A percentile compares a stretch with the other conserved stretches of the same genome.
phyloP scores from a whole-genome alignment of 163 green algal species.

The Trebouxia gelatinosa region DNA sequence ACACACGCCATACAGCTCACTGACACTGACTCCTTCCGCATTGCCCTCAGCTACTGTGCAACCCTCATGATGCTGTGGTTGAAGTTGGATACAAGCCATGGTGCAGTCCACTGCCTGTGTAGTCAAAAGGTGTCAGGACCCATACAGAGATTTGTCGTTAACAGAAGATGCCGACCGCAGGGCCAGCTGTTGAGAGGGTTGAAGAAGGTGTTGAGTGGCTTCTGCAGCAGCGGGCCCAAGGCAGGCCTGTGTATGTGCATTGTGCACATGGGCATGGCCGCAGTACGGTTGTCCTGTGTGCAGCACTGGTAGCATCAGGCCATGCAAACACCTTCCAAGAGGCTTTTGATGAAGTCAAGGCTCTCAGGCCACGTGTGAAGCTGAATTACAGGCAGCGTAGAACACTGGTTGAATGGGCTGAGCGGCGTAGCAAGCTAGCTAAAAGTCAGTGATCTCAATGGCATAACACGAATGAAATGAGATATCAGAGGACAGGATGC shows the following conservation, averaged over 20 bases:
- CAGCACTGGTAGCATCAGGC: conserved; percentile 45
- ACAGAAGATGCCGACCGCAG: too few species aligned
- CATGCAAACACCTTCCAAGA: conserved; percentile 9
- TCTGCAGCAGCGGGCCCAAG: conserved; percentile 40
- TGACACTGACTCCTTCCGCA: too few species aligned
- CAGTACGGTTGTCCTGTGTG: conserved; percentile 62
- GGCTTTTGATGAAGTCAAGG: conserved; percentile 5
- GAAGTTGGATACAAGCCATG: too few species aligned
- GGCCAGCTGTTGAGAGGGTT: conserved; percentile 50
- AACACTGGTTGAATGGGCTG: conserved; percentile 12
- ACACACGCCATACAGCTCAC: too few species aligned
- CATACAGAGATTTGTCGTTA: too few species aligned
- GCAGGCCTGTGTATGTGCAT: conserved; percentile 61
- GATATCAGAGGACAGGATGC: too few species aligned
- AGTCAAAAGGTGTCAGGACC: too few species aligned
- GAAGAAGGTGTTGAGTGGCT: conserved; percentile 62
- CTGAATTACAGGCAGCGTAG: conserved; percentile 21
- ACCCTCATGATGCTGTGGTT: too few species aligned
- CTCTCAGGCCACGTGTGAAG: conserved; percentile 10
- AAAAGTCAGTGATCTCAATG: too few species aligned
- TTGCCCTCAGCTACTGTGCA: too few species aligned
- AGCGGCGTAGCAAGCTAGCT: conserved; percentile 7
- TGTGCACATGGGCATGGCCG: conserved; percentile 74
- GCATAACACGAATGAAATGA: too few species aligned
- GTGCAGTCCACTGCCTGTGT: too few species aligned